These are phyloP conservation scores for Kregervanrija fluxuum DNA, from an alignment of 805 yeast genomes.

Conservation along the genomic window DNA sequence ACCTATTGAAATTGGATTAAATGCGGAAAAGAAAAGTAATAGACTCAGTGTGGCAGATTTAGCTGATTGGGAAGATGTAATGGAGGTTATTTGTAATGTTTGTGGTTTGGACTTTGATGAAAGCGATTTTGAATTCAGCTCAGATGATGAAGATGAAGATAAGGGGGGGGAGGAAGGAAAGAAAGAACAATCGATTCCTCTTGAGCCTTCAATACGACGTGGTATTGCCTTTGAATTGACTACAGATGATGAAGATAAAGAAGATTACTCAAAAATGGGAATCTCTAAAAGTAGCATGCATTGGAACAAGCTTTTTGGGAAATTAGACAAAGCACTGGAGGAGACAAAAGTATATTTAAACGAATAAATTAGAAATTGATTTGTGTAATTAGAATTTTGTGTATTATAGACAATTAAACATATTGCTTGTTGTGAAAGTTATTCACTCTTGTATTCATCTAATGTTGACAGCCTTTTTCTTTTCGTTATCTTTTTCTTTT, in stretches of 20 bases:
- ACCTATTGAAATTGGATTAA: slow-evolving; percentile 22
- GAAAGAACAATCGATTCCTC: background rate
- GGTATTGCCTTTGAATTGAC: too few species aligned
- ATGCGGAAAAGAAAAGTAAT: slow-evolving; percentile 4
- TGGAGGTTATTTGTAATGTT: slow-evolving; percentile 27
- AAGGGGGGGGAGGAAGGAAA: background rate
- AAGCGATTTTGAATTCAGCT: slow-evolving; percentile 22
- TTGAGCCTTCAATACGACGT: background rate
- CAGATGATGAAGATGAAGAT: slow-evolving; percentile 5
- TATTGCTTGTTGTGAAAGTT: too few species aligned
- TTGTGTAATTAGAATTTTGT: background rate
- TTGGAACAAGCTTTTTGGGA: slow-evolving; percentile 16
- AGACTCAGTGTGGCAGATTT: slow-evolving; percentile 16
- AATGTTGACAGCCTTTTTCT: too few species aligned
- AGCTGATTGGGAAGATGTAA: slow-evolving; percentile 29
- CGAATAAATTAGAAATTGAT: too few species aligned
- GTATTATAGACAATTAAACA: background rate
- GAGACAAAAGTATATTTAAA: slow-evolving; percentile 8
- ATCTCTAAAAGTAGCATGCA: background rate
- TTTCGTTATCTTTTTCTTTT: too few species aligned
- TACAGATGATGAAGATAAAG: slow-evolving; percentile 1
- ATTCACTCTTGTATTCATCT: too few species aligned
- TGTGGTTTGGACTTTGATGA: slow-evolving; percentile 30
- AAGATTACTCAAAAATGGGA: background rate
- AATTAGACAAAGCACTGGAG: slow-evolving; percentile 18